Base-by-base conservation (phyloP, 495 filamentous ascomycete species). In the Diplogelasinospora grovesii region DNA sequence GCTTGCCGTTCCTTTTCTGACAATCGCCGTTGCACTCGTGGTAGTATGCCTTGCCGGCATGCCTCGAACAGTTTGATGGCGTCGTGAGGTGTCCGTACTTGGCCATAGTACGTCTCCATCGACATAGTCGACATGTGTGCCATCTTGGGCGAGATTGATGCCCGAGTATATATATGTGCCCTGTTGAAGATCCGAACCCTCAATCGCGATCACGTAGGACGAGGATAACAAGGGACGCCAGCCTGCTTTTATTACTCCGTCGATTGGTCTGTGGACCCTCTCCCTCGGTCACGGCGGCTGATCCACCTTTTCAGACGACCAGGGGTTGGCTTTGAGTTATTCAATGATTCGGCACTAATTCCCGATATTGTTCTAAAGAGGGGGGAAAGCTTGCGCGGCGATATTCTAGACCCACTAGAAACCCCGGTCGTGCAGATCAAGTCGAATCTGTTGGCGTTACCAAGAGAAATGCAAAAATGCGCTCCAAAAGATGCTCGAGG, bases 1-100 rank as follows among this genome's bases (percentile, higher is more conserved):
- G 83, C 81, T 51, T 95, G 89, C 27, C 92, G 79, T 64, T 98
- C 92, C 61, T 98, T 98, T 64, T 98, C 92, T 14, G 93, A 97
- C 46, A 98, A 65, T 53, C 92, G 73, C 32, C 92, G 71, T 65
- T 98, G 92, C 8, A 98, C 92, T 39, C 92, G 81, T 22, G 92
- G 92, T 14, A 97, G 70, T 22, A 93, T 68, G 22, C 92, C 92
- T 30, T 94, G 68, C 39, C 92, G 79, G 62, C 92, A 98, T 33
- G 92, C 92, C 67, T 98, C 92, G 59, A 98, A 97, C 25, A 98
- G 71, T 51, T 96, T 85, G 69, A 97, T 96, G 46, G 92, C 92
- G 66, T 98, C 92, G 54, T 77, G 79, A 6, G 92, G 90, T 6
- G 89, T 88, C 63, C 89, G 83, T 50, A 98, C 89, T 53, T 83